Percentiles rank a stretch among this genome's conserved stretches.
Conservation (phyloP, 2,329 filamentous ascomycete species). For the Penicillium griseofulvum region DNA sequence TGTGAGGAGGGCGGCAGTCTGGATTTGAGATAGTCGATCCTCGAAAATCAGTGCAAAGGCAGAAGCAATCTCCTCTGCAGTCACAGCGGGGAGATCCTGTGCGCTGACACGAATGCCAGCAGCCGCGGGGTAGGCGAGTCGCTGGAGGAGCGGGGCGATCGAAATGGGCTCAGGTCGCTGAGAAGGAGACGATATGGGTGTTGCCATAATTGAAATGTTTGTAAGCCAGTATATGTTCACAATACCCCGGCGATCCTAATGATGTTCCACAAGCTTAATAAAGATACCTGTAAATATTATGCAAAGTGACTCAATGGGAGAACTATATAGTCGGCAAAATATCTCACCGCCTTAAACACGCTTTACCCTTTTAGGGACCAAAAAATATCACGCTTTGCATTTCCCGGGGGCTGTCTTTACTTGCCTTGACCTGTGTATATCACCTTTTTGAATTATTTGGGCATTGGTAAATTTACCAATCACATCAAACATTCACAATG, state of each 20-base stretch:
- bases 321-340: conserved; percentile 18
- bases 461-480: conserved; percentile 1
- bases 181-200: conserved; percentile 24
- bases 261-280: neutral
- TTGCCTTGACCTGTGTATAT: conserved; percentile 1
- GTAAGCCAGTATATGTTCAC: neutral
- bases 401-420: conserved; percentile 9
- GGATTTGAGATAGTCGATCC: conserved; percentile 80
- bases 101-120: conserved; percentile 60
- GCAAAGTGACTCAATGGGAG: conserved; percentile 14
- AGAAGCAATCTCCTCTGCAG: conserved; percentile 79
- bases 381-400: conserved; percentile 26
- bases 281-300: neutral
- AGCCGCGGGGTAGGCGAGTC: conserved; percentile 44
- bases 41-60: conserved; percentile 91
- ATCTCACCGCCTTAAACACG: conserved; percentile 7
- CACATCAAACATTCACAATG: conserved; percentile 42
- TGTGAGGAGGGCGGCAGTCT: conserved; percentile 82
- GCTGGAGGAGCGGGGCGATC: conserved; percentile 49
- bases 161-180: conserved; percentile 39
- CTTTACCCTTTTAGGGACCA: conserved; percentile 17
- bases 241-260: neutral
- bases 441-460: conserved; percentile 3
- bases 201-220: neutral
- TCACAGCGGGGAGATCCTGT: conserved; percentile 78